Percentiles rank a stretch among this genome's conserved stretches.
Conservation (phyloP, 306 rosid genomes). For the Ziziphus jujuba region DNA sequence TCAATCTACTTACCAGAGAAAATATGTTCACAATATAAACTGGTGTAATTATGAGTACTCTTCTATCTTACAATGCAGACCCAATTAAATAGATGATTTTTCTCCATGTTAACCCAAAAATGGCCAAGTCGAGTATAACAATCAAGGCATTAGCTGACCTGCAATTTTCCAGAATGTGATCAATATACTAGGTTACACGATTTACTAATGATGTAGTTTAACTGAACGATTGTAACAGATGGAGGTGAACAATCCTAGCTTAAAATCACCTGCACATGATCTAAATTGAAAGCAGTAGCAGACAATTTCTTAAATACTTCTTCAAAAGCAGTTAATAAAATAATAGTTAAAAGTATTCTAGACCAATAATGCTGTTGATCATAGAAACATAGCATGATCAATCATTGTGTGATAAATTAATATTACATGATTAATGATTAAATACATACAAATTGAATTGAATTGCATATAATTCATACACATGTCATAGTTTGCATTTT, state of each 20-base stretch:
- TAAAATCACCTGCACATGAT: no score
- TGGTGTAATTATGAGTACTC: not conserved
- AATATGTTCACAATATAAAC: not conserved
- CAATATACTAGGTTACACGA: not conserved
- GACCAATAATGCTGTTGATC: no score
- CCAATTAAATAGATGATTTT: not conserved
- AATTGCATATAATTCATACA: no score
- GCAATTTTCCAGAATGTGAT: not conserved
- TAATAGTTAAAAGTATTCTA: no score
- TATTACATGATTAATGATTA: no score
- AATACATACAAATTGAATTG: no score
- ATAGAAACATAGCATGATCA: no score
- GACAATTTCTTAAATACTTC: no score
- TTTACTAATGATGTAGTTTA: not conserved
- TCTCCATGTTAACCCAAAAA: not conserved
- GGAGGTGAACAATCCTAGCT: not conserved
- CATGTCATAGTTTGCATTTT: no score
- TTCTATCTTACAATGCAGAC: conserved; percentile 1
- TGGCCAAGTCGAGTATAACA: not conserved
- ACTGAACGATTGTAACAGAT: not conserved
- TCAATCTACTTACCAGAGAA: not conserved
- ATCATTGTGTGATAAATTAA: no score
- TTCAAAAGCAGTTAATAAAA: no score
- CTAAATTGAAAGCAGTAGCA: no score
- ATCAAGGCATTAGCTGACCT: conserved; percentile 1